Evolutionary conservation across 129 eudicot genomes (phyloP).

Genomic region (Arctium lappa): DNA sequence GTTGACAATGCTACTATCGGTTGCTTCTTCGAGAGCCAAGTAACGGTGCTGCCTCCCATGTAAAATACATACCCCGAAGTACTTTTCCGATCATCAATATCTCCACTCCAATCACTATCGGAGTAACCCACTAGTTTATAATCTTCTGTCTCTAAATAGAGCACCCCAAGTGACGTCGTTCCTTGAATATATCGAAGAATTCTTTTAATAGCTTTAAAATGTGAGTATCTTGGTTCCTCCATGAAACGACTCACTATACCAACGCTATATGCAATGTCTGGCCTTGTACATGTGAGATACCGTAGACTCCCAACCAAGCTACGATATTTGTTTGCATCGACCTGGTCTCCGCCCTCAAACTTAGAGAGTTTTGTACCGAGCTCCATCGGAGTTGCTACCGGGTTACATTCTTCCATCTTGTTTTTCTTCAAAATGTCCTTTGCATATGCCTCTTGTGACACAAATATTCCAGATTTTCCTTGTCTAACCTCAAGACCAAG

Average conservation of each 20-base stretch:
- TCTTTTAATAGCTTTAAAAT: constrained; percentile 5
- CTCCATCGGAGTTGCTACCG: not conserved
- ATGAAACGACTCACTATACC: constrained; percentile 11
- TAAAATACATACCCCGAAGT: not conserved
- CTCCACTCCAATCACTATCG: constrained; percentile 18
- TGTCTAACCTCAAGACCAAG: too few relatives aligned
- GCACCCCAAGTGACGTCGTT: not conserved
- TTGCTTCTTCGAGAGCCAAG: constrained; percentile 8
- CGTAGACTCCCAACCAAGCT: not conserved
- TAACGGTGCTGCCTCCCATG: not conserved
- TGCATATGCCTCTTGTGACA: not conserved
- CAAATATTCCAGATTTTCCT: too few relatives aligned
- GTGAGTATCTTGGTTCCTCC: not conserved
- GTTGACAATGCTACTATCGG: not conserved
- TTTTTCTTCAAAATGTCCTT: not conserved
- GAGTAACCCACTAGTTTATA: constrained; percentile 8
- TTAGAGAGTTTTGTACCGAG: not conserved
- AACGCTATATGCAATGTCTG: not conserved
- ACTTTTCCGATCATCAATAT: constrained; percentile 3
- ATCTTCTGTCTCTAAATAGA: not conserved
- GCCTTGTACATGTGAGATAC: constrained; percentile 24
- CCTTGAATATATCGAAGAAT: not conserved
- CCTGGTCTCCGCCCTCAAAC: not conserved
- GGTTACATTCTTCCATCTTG: not conserved
- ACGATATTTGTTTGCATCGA: not conserved